Conservation (phyloP, 148 eudicot genomes). For the Linanthus parryae region DNA sequence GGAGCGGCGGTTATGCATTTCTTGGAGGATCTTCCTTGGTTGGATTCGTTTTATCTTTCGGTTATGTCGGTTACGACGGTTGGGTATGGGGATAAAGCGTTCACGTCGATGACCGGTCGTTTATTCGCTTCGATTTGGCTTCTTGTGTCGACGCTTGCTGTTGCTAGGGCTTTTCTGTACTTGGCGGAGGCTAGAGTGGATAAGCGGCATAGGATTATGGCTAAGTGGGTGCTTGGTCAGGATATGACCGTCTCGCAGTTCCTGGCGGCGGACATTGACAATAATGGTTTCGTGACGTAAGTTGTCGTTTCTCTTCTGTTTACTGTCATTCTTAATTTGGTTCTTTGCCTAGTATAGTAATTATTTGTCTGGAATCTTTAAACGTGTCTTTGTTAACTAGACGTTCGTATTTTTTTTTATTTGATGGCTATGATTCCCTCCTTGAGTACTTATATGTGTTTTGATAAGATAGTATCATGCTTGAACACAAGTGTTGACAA, state of each 20-base stretch:
- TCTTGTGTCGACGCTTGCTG: constrained; percentile 93
- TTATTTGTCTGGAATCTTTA: no score
- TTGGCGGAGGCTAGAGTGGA: constrained; percentile 96
- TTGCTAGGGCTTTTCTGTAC: constrained; percentile 93
- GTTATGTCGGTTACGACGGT: constrained; percentile 98
- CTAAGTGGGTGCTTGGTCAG: constrained; percentile 88
- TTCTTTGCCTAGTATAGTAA: neutral
- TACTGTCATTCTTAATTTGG: neutral
- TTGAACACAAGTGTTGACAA: no score
- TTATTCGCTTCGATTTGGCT: constrained; percentile 91
- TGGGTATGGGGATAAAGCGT: constrained; percentile 92
- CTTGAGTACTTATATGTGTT: no score
- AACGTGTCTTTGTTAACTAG: no score
- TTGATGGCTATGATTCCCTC: no score
- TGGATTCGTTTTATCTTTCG: constrained; percentile 84
- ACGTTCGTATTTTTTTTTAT: no score
- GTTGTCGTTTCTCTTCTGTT: constrained; percentile 1
- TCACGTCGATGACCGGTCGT: constrained; percentile 64
- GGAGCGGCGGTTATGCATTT: constrained; percentile 73
- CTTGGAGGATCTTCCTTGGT: constrained; percentile 69
- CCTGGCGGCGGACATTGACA: constrained; percentile 92
- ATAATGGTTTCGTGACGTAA: constrained; percentile 89
- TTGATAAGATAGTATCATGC: no score
- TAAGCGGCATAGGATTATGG: constrained; percentile 74
- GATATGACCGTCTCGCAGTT: constrained; percentile 86